Percentiles rank a stretch among this genome's conserved stretches.
These are phyloP conservation scores for Neocatenulostroma microsporum DNA, from an alignment of 2,329 filamentous ascomycete species.

Conservation along the genomic window DNA sequence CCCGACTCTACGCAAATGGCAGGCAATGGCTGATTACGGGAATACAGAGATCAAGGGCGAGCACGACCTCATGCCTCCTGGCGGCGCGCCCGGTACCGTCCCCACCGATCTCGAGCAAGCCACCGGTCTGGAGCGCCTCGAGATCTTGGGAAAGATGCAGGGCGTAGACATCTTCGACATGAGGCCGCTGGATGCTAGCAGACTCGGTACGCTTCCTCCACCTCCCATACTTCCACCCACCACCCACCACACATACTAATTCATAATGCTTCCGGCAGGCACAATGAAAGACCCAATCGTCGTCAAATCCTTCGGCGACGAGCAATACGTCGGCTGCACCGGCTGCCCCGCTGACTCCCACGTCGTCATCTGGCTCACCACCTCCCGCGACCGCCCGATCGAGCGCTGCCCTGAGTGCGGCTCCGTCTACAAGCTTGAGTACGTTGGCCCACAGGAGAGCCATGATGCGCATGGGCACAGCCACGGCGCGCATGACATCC, in stretches of 20 bases:
- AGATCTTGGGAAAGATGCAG: constrained; percentile 99
- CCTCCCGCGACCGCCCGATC: constrained; percentile 80
- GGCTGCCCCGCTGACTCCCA: constrained; percentile 90
- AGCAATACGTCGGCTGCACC: constrained; percentile 96
- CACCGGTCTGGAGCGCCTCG: constrained; percentile 95
- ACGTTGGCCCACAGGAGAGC: constrained; percentile 75
- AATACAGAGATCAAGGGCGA: constrained; percentile 70
- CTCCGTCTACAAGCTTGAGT: constrained; percentile 96
- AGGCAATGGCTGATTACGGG: no score
- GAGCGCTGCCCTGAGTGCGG: constrained; percentile 97
- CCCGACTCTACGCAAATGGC: no score
- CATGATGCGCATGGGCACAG: constrained; percentile 45
- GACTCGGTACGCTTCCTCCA: constrained; percentile 56
- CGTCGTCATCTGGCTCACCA: constrained; percentile 78
- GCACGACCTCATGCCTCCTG: constrained; percentile 77
- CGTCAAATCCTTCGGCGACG: constrained; percentile 85
- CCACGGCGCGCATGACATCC: constrained; percentile 41
- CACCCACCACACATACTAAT: neutral
- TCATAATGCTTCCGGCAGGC: constrained; percentile 47
- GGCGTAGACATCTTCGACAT: constrained; percentile 97
- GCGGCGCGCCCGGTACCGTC: constrained; percentile 72
- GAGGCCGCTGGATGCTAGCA: constrained; percentile 86
- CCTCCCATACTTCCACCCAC: neutral
- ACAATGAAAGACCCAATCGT: constrained; percentile 84
- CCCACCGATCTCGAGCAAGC: constrained; percentile 93